Base-by-base conservation (phyloP, 208 protist genomes). In the Leishmania lainsoni region DNA sequence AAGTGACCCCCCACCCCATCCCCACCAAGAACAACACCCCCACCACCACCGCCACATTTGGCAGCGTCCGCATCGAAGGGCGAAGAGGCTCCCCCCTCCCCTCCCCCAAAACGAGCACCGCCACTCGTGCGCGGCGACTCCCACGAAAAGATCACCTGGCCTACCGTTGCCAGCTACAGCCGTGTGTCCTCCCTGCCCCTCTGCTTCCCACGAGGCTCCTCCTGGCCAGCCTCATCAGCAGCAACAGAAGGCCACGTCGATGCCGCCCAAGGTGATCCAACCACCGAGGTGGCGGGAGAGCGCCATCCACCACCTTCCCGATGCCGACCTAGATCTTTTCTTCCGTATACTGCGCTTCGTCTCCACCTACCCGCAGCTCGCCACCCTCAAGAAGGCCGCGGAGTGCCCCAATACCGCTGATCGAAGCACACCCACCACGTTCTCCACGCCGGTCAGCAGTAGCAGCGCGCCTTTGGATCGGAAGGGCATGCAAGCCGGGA, bases 331-430 rank as follows among this genome's bases (percentile, higher is more conserved):
- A 22, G 79, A 87, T 29, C 69, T 85, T 16, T 88, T 92, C 52
- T 95, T 95, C 86, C 82, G 85, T 14, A 76, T 92, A 16, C 74
- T 95, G 17, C 92, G 92, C 26, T 93, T 93, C 68, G 48, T 93
- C 48, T 86, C 92, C 0, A 32, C 85, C 20, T 81, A 84, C 29
- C 74, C 77, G 5, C 26, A 78, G 35, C 66, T 79, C 14, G 26
- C 65, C 10, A 22, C 52, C 32, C 52, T 65, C 20, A 52, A 59
- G 3, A 52, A 56, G 10, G 66, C 70, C 16, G 26, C 45, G 17
- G 48, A 72, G 48, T 26, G 45, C 65, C n/a, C 8, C 35, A 45
- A 49, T 29, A 61, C 0, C 48, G 75, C 4, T n/a, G 8, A 29
- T 14, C 0, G n/a, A n/a, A 59, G 42, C 20, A 5, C 26, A 49